Evolutionary conservation across 2,329 filamentous ascomycete genomes (phyloP), one percentile per base, ranked within the genome.

Genomic region (Penicillium glabrum): DNA sequence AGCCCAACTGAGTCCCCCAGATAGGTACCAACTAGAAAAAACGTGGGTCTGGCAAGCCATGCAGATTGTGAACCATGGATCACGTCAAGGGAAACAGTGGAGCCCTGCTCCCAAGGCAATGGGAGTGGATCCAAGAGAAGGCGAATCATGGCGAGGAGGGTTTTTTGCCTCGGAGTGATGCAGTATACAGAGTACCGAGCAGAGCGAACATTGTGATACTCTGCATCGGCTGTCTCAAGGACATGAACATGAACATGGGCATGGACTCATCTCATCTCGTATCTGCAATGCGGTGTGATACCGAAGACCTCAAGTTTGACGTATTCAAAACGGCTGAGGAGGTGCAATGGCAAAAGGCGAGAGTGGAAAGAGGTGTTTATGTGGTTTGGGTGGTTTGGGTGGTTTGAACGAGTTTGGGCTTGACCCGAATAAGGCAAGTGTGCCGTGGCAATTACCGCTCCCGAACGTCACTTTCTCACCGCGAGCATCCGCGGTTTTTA

Each of bases 61-160:
- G 54, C 51, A 57, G 54, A 21, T 8, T 31, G 37, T 29, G 54
- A 61, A 41, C 62, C 62, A 66, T 64, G 64, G 64, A 60, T 56
- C 46, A 37, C 13, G 33, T 41, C 39, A 13, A 48, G 52, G 53
- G 44, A 13, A 58, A 52, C 44, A 58, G 56, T 62, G 64, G 61
- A 56, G 23, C 44, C 49, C 24, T 35, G 16, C n/a, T n/a, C 23
- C 29, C 58, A 64, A 55, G 59, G 51, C 50, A 57, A 66, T 64
- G 44, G 54, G 19, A 55, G 47, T 46, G 46, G 41, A 52, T 35
- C 56, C 14, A 11, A 3, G 39, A 39, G 51, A 49, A 54, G 50
- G 52, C 59, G 41, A 66, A 60, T 62, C 51, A 63, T 53, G 21
- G 41, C 21, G 41, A 37, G 33, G 21, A 31, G 7, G 13, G 13